A percentile compares a stretch with the other conserved stretches of the same genome.
Conservation (phyloP, 495 filamentous ascomycete species). For the Lasiosphaeria hispida region DNA sequence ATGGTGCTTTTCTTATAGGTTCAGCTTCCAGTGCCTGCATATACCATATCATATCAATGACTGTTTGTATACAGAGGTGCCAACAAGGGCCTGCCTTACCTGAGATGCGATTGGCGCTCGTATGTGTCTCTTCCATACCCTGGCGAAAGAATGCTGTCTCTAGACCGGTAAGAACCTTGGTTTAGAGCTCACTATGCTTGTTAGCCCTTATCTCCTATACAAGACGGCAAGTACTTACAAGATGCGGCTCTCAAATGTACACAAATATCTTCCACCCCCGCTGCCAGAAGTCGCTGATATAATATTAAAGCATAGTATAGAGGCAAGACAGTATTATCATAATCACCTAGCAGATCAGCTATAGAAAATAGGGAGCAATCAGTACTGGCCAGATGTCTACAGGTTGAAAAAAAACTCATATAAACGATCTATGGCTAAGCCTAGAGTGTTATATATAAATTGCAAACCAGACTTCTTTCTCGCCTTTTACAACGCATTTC, state of each 20-base stretch:
- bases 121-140: conserved; percentile 33
- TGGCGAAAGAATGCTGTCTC: conserved; percentile 33
- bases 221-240: not conserved
- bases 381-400: no score
- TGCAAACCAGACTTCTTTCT: no score
- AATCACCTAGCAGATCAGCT: not conserved
- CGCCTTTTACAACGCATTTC: no score
- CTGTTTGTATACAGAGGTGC: not conserved
- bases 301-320: conserved; percentile 6
- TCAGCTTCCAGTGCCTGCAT: conserved; percentile 30
- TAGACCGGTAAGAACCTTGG: conserved; percentile 31
- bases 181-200: conserved; percentile 22
- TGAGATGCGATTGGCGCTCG: conserved; percentile 15
- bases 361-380: not conserved
- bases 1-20: conserved; percentile 33
- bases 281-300: conserved; percentile 2
- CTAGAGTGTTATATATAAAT: not conserved
- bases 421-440: not conserved
- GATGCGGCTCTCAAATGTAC: conserved; percentile 7
- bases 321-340: not conserved
- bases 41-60: no score
- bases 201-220: conserved; percentile 4
- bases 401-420: not conserved
- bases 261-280: conserved; percentile 11
- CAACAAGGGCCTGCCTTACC: conserved; percentile 16